Evolutionary conservation across 2,329 filamentous ascomycete species (phyloP).

Genomic region (Eutypella sp.): DNA sequence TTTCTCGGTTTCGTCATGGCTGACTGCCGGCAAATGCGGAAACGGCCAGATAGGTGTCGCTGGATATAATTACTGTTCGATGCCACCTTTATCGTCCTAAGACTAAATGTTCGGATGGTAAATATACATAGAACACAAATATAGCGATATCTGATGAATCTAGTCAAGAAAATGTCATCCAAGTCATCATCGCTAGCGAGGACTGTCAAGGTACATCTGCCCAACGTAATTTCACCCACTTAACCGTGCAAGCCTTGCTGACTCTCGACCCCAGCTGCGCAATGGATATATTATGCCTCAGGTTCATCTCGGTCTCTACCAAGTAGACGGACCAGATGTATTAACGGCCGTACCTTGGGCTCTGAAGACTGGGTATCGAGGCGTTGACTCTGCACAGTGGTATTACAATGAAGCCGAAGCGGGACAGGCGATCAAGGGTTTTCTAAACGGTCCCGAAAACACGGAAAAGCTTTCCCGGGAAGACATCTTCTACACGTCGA

Average conservation of each 20-base stretch:
- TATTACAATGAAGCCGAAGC: slow-evolving; percentile 67
- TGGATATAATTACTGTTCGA: no score
- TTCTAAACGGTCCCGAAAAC: slow-evolving; percentile 44
- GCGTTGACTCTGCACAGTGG: slow-evolving; percentile 50
- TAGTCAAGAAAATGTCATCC: no score
- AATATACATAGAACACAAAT: no score
- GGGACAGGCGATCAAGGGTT: slow-evolving; percentile 59
- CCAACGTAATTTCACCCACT: not conserved
- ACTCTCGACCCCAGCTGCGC: slow-evolving; percentile 41
- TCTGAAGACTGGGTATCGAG: slow-evolving; percentile 48
- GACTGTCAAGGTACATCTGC: slow-evolving; percentile 20
- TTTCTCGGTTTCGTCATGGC: no score
- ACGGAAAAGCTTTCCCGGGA: slow-evolving; percentile 51
- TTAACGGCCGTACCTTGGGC: slow-evolving; percentile 52
- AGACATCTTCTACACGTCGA: slow-evolving; percentile 76
- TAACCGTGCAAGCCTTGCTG: not conserved
- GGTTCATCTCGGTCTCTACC: slow-evolving; percentile 70
- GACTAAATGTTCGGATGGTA: no score
- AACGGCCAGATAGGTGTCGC: no score
- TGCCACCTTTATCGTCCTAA: no score
- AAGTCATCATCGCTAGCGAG: slow-evolving; percentile 20
- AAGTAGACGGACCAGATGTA: slow-evolving; percentile 60
- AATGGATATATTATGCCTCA: slow-evolving; percentile 65
- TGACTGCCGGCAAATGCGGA: no score
- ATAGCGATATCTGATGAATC: no score